Base-by-base conservation (phyloP, 73 alveolate genomes). In the Paramecium bursaria region DNA sequence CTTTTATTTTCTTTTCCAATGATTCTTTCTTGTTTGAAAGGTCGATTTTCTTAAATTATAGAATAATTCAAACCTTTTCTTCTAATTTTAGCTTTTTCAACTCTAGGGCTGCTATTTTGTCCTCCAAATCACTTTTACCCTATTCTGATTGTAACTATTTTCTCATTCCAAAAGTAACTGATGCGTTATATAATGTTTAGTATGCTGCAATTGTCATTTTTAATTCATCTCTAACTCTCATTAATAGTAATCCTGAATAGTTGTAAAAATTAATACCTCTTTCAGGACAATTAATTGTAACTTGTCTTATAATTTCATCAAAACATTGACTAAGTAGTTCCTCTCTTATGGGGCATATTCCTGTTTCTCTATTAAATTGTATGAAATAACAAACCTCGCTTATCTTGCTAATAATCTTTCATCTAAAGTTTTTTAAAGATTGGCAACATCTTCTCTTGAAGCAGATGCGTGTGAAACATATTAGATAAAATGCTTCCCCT, bases 181-280 rank as follows among this genome's bases (percentile, higher is more conserved):
- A 94, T 35, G 97, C 86, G 21, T 75, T 52, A 86, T 97, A 98
- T 35, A 98, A 86, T 26, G 99, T 98, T 88, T 98, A 97, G 86
- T 98, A 98, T n/a, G 99, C 98, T 46, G 99, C 98, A 60, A 97
- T 98, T 26, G 99, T 95, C 99, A 97, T 96, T 74, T 97, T 97
- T 52, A 98, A 93, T 90, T 98, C 99, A 74, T 98, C 99, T 23
- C 99, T 88, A 33, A 98, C 99, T 76, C 99, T 92, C 86, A 75
- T 75, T 22, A 75, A 26, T 75, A 75, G 30, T n/a, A 57, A 75
- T 92, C 93, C 89, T 94, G 88, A 7, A 74, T 76, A 27, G 93
- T 90, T 60, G 85, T 92, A 74, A 86, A 87, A 27, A 91, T 53
- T 92, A 87, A 94, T 90, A 54, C 99, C 99, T 77, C 99, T 90